phyloP scores from a whole-genome alignment of 208 protist species.

The Leishmania guyanensis region DNA sequence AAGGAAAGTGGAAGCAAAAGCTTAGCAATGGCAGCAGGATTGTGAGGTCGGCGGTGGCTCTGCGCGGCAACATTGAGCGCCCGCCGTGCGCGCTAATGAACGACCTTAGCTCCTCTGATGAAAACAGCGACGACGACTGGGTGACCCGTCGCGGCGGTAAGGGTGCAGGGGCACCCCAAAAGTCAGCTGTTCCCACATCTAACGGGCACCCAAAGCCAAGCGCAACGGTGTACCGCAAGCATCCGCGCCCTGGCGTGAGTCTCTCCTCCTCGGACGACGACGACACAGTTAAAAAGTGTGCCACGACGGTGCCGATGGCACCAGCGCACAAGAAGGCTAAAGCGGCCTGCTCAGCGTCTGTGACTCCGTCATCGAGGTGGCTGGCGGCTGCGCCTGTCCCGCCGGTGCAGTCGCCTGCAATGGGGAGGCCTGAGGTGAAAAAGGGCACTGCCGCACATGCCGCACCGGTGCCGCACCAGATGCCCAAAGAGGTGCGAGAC shows the following conservation, averaged over 20 bases:
- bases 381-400: neutral
- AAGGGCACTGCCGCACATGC: neutral
- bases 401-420: neutral
- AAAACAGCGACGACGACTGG: slow-evolving; percentile 51
- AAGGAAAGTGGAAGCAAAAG: slow-evolving; percentile 78
- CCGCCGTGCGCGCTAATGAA: slow-evolving; percentile 53
- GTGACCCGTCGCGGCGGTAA: slow-evolving; percentile 8
- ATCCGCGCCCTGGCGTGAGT: slow-evolving; percentile 24
- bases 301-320: neutral
- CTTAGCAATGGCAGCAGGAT: slow-evolving; percentile 15
- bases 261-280: slow-evolving; percentile 37
- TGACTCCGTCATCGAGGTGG: slow-evolving; percentile 3
- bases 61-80: slow-evolving; percentile 18
- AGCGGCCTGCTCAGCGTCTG: neutral
- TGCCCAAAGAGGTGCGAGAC: neutral
- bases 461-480: neutral
- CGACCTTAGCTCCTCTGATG: slow-evolving; percentile 43
- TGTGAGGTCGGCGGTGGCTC: neutral
- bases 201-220: neutral
- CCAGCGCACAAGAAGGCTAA: slow-evolving; percentile 22
- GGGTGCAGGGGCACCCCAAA: neutral
- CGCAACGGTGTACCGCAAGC: slow-evolving; percentile 12
- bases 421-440: neutral
- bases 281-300: neutral
- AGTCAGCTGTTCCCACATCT: no score